A percentile compares a stretch with the other conserved stretches of the same genome.
Conservation (phyloP, 2,329 filamentous ascomycete genomes). For the Zymoseptoria crescenta region DNA sequence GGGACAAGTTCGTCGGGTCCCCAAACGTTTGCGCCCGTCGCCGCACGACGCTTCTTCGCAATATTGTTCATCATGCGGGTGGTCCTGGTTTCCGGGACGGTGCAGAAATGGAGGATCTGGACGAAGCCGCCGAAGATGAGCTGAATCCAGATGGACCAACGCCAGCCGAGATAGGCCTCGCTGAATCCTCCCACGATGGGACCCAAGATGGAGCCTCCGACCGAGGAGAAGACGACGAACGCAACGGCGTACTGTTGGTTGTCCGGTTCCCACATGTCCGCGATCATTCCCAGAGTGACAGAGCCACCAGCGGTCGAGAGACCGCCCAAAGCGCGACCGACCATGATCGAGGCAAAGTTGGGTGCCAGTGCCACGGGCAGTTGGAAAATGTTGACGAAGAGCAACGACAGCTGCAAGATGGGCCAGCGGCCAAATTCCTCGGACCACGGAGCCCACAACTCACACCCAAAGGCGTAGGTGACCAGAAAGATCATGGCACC, state of each 20-base stretch:
- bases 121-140: conserved; percentile 69
- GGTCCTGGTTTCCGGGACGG: conserved; percentile 73
- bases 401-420: conserved; percentile 44
- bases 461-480: conserved; percentile 44
- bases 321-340: conserved; percentile 46
- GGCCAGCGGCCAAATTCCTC: conserved; percentile 47
- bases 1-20: conserved; percentile 64
- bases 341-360: conserved; percentile 40
- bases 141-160: conserved; percentile 80
- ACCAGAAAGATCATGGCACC: conserved; percentile 46
- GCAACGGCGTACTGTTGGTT: conserved; percentile 56
- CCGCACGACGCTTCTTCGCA: conserved; percentile 63
- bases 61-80: conserved; percentile 74
- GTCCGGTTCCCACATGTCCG: conserved; percentile 55
- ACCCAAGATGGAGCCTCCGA: conserved; percentile 32
- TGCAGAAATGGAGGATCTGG: conserved; percentile 49
- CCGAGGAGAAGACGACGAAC: conserved; percentile 45
- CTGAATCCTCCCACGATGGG: conserved; percentile 32
- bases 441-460: conserved; percentile 48
- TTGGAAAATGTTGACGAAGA: conserved; percentile 50
- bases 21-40: conserved; percentile 53
- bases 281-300: conserved; percentile 59
- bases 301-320: conserved; percentile 57
- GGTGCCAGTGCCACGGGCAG: conserved; percentile 41
- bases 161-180: conserved; percentile 51